Evolutionary conservation across 345 rosid species (phyloP).

Genomic region (Erucastrum elatum): DNA sequence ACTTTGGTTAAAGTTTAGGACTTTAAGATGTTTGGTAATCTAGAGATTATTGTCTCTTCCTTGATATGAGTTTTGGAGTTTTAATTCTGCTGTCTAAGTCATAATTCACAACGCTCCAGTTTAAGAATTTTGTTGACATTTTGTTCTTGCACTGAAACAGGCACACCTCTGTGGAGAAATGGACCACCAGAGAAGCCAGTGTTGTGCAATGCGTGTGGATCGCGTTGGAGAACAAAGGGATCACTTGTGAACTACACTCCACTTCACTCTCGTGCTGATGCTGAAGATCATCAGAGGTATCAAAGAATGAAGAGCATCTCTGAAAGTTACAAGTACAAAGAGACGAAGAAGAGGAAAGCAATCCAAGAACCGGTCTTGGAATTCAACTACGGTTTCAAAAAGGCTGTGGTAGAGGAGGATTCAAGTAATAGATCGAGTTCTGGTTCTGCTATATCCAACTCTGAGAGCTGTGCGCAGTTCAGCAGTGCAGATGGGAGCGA

Average conservation of each 20-base stretch:
- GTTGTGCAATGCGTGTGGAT: slow-evolving; percentile 98
- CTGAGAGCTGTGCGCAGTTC: neutral
- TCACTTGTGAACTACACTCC: slow-evolving; percentile 85
- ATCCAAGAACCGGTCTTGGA: slow-evolving; percentile 52
- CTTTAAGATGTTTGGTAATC: slow-evolving; percentile 9
- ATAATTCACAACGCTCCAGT: neutral
- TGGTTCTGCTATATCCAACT: neutral
- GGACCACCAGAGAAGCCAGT: slow-evolving; percentile 99
- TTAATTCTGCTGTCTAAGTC: slow-evolving; percentile 14
- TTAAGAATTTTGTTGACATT: slow-evolving; percentile 8
- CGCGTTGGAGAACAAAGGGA: slow-evolving; percentile 91
- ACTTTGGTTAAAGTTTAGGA: slow-evolving; percentile 6
- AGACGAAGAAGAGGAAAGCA: slow-evolving; percentile 69
- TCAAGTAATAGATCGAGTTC: neutral
- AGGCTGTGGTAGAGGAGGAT: slow-evolving; percentile 45
- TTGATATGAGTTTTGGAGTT: neutral
- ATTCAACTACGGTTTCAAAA: slow-evolving; percentile 53
- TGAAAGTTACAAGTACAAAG: slow-evolving; percentile 54
- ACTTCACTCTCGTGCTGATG: slow-evolving; percentile 68
- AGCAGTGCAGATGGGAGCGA: slow-evolving; percentile 4
- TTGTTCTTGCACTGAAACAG: slow-evolving; percentile 41
- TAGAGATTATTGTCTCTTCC: slow-evolving; percentile 18
- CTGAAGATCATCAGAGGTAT: slow-evolving; percentile 52
- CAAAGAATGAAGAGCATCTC: slow-evolving; percentile 60
- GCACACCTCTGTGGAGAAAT: slow-evolving; percentile 95